Conservation (phyloP, 306 rosid species). For the Pueraria montana region DNA sequence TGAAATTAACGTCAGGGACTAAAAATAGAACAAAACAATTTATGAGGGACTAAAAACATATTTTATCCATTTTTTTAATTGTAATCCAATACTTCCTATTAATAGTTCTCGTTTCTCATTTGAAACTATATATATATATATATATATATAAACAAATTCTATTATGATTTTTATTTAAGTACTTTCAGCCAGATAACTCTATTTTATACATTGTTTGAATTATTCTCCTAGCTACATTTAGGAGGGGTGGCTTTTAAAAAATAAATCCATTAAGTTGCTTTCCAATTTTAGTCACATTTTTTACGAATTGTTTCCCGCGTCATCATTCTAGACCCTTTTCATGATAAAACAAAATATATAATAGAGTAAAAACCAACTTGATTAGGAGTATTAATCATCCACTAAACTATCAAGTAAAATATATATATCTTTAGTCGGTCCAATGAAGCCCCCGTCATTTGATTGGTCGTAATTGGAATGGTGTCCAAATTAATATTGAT, state of each 20-base stretch:
- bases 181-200: neutral
- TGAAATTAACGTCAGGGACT: no score
- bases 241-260: conserved; percentile 42
- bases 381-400: conserved; percentile 41
- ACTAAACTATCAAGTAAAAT: conserved; percentile 27
- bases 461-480: conserved; percentile 45
- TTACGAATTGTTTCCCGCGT: conserved; percentile 43
- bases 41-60: no score
- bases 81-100: no score
- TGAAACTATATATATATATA: no score
- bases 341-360: conserved; percentile 11
- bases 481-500: conserved; percentile 23
- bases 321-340: conserved; percentile 41
- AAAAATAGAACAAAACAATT: no score
- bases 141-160: no score
- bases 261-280: conserved; percentile 43
- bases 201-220: conserved; percentile 53
- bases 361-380: conserved; percentile 27
- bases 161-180: neutral
- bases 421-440: conserved; percentile 41
- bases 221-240: conserved; percentile 45
- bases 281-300: conserved; percentile 41
- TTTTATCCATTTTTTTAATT: no score
- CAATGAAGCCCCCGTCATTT: conserved; percentile 39
- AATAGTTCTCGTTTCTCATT: no score